A percentile compares a stretch with the other conserved stretches of the same genome.
Conservation (phyloP, 768 basidiomycete species). For the Leccinum incarnatum region DNA sequence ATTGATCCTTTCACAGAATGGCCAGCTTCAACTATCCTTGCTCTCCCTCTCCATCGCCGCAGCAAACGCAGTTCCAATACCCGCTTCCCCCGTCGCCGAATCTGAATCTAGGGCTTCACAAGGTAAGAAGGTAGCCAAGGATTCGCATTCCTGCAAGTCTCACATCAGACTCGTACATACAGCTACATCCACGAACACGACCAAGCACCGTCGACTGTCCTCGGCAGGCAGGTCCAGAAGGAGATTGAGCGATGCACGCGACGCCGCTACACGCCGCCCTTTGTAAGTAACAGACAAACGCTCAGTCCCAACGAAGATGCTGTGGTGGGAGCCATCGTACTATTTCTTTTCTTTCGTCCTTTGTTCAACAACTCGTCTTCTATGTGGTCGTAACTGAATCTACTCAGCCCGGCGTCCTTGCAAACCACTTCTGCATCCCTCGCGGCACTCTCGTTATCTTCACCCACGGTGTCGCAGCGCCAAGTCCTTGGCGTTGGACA, state of each 20-base stretch:
- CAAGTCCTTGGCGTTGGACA: constrained; percentile 8
- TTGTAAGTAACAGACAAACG: constrained; percentile 50
- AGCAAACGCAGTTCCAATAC: constrained; percentile 47
- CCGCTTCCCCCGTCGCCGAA: constrained; percentile 29
- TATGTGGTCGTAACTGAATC: constrained; percentile 7
- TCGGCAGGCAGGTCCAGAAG: constrained; percentile 69
- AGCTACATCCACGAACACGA: constrained; percentile 32
- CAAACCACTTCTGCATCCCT: constrained; percentile 39
- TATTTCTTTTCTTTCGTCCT: neutral
- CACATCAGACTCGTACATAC: neutral
- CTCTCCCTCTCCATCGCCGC: constrained; percentile 70
- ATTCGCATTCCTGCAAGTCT: neutral
- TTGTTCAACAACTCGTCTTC: neutral
- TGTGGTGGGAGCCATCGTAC: neutral
- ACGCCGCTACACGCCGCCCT: constrained; percentile 72
- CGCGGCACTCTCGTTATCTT: constrained; percentile 41
- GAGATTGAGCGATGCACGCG: constrained; percentile 74
- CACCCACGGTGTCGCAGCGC: constrained; percentile 35
- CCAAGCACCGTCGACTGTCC: constrained; percentile 66
- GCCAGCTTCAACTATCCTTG: constrained; percentile 40
- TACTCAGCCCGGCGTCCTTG: constrained; percentile 33
- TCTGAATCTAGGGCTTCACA: constrained; percentile 13
- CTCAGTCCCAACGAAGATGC: neutral
- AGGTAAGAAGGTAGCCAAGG: constrained; percentile 11
- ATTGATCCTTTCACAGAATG: constrained; percentile 10